Evolutionary conservation across 2,329 filamentous ascomycete species (phyloP), one percentile per base, ranked within the genome.

Genomic region (Thermothelomyces thermophilus): DNA sequence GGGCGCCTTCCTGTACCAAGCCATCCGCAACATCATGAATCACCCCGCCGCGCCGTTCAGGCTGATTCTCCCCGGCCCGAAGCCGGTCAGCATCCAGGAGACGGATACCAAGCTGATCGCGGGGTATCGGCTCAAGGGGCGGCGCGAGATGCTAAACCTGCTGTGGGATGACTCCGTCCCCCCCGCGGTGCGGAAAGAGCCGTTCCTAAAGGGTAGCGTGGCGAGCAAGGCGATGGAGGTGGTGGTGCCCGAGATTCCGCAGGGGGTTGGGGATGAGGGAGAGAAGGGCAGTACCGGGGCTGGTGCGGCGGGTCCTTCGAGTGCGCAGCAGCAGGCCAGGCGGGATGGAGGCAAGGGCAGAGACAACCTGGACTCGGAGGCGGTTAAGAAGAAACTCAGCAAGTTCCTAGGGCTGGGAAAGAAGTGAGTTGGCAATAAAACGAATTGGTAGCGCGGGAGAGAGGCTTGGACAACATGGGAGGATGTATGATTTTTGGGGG

Each of bases 341-440:
- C 60, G 52, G 57, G 65, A 67, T 58, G 62, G 64, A 16, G 66
- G 43, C 9, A 34, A 22, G 19, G 33, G 31, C 5, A 26, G 24
- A 26, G 24, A 26, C 5, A 9, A 9, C 8, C 64, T 68, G 46
- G 62, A 70, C 45, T 66, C 57, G 45, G 59, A 68, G 51, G 66
- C 68, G 20, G 47, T 62, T 14, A 60, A 59, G 10, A 76, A 74
- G 66, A 74, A 73, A 58, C 53, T 76, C 52, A 84, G 85, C 17
- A 89, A 87, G 65, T 88, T 86, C 79, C 67, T 90, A 35, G 86
- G 86, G 66, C 68, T 85, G 48, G 80, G 80, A 7, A 90, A 87
- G 76, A 90, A 88, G 70, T 86, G 64, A 70, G 22, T 5, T n/a
- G 41, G 26, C 17, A 6, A 5, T 9, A 26, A 26, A 5, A 13